A percentile compares a stretch with the other conserved stretches of the same genome.
Evolutionary conservation across 2,329 filamentous ascomycete species (phyloP).

Genomic region (Aspergillus puulaauensis): DNA sequence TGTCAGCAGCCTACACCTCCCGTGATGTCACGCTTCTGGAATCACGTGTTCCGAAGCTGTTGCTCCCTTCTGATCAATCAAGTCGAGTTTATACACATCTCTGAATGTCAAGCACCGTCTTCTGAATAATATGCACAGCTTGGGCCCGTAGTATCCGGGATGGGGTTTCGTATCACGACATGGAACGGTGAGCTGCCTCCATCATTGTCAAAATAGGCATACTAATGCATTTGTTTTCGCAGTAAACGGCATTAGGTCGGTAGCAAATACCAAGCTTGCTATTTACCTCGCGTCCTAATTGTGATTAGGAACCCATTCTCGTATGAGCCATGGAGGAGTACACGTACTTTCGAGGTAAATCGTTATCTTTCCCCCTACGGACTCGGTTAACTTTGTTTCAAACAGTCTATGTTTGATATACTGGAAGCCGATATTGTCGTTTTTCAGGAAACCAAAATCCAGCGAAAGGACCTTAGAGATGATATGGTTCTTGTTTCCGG

Average conservation of each 20-base stretch:
- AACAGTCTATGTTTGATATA: slow-evolving; percentile 86
- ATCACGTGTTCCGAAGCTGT: slow-evolving; percentile 20
- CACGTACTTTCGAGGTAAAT: slow-evolving; percentile 65
- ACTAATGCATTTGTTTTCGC: slow-evolving; percentile 21
- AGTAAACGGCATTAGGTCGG: slow-evolving; percentile 78
- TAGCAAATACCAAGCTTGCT: not conserved
- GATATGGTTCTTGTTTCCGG: slow-evolving; percentile 94
- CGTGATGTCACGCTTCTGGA: slow-evolving; percentile 25
- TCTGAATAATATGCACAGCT: slow-evolving; percentile 15
- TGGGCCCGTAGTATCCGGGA: slow-evolving; percentile 38
- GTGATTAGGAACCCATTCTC: slow-evolving; percentile 71
- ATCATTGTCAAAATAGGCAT: not conserved
- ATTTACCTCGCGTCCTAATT: not conserved
- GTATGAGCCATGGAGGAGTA: slow-evolving; percentile 79
- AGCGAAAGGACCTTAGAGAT: slow-evolving; percentile 84
- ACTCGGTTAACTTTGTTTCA: not conserved
- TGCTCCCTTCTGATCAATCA: not conserved
- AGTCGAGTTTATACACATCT: not conserved
- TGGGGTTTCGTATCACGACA: slow-evolving; percentile 78
- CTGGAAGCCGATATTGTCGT: slow-evolving; percentile 90
- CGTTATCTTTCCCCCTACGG: not conserved
- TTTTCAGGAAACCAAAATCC: slow-evolving; percentile 96
- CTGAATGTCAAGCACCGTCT: not conserved
- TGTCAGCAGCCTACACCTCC: slow-evolving; percentile 17
- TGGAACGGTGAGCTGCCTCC: slow-evolving; percentile 68